Conservation (phyloP, 108 stramenopile species). For the Phaeodactylum tricornutum region DNA sequence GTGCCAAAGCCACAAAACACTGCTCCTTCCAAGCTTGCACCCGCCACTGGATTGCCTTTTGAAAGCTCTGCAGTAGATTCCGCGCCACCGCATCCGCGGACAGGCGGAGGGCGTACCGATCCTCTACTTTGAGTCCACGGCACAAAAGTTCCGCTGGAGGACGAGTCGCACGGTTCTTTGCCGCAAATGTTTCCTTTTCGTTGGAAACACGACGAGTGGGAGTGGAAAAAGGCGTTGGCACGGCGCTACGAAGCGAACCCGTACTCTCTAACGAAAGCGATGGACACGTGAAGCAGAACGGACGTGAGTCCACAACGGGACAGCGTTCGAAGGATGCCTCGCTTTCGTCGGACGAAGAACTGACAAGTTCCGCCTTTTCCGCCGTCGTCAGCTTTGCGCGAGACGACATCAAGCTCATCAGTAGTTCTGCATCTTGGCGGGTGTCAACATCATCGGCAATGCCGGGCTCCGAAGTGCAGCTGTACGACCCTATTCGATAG, state of each 20-base stretch:
- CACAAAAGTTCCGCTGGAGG: constrained; percentile 43
- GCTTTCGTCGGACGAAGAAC: background rate
- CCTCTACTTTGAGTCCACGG: constrained; percentile 47
- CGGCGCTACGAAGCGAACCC: no score
- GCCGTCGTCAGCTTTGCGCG: background rate
- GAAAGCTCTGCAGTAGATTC: constrained; percentile 64
- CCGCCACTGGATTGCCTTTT: constrained; percentile 69
- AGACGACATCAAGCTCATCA: constrained; percentile 64
- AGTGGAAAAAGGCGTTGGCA: background rate
- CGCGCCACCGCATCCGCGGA: constrained; percentile 63
- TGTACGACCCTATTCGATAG: no score
- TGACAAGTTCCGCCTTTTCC: constrained; percentile 1
- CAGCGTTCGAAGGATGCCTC: background rate
- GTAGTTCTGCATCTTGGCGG: constrained; percentile 60
- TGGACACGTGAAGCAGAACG: constrained; percentile 37
- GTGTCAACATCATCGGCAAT: constrained; percentile 38
- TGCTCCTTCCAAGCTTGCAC: constrained; percentile 60
- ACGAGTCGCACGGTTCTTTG: background rate
- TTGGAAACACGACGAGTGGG: background rate
- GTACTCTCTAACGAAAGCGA: constrained; percentile 44
- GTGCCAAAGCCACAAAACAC: constrained; percentile 34
- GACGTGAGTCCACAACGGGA: constrained; percentile 11
- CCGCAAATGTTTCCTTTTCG: background rate
- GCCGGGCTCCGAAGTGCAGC: no score
- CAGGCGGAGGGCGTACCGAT: constrained; percentile 52